These are phyloP conservation scores for Nymphaea colorata DNA, from an alignment of 164 flowering plant species.

Conservation along the genomic window DNA sequence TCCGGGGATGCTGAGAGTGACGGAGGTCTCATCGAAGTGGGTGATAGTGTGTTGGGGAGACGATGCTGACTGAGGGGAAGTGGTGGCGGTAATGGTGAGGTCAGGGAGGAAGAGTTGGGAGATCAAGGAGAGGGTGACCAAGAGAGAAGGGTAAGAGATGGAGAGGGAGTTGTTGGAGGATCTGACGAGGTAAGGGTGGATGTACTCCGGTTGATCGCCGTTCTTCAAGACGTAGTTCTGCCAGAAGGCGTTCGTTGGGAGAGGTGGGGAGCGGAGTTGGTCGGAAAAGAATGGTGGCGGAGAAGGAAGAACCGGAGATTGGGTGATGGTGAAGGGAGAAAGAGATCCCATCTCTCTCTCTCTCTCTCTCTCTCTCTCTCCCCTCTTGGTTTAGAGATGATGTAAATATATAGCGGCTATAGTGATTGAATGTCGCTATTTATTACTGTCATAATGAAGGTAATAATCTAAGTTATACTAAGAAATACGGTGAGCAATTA, in stretches of 20 bases:
- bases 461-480: too few relatives aligned
- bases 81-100: constrained; percentile 42
- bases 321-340: constrained; percentile 39
- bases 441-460: too few relatives aligned
- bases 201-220: constrained; percentile 88
- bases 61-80: constrained; percentile 2
- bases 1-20: constrained; percentile 58
- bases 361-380: too few relatives aligned
- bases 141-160: constrained; percentile 62
- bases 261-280: constrained; percentile 60
- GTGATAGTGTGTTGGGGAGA: constrained; percentile 29
- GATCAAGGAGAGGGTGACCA: constrained; percentile 33
- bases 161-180: constrained; percentile 52
- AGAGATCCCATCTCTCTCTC: neutral
- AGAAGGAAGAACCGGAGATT: constrained; percentile 77
- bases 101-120: constrained; percentile 57
- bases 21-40: constrained; percentile 57
- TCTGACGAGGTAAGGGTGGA: constrained; percentile 85
- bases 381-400: too few relatives aligned
- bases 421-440: too few relatives aligned
- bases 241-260: constrained; percentile 93
- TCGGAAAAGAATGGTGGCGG: constrained; percentile 74
- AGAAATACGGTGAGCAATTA: too few relatives aligned
- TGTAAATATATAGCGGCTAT: too few relatives aligned
- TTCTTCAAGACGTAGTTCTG: constrained; percentile 75